Percentiles rank a stretch among this genome's conserved stretches.
These are phyloP conservation scores for Bifiguratus adelaidae DNA, from an alignment of 192 early-diverging fungal species.

Conservation along the genomic window DNA sequence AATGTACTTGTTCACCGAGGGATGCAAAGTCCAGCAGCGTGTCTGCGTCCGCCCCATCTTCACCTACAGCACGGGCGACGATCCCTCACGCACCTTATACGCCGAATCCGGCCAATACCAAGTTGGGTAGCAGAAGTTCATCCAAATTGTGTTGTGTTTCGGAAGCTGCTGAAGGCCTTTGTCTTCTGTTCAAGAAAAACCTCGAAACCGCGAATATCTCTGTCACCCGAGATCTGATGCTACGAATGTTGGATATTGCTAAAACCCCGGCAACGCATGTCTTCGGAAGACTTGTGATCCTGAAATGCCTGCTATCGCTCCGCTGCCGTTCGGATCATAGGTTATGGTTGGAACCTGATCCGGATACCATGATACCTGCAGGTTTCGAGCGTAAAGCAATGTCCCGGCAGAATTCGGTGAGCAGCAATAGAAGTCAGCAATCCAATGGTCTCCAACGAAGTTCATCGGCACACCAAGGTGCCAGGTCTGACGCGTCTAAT, in stretches of 20 bases:
- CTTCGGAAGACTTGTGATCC: conserved; percentile 28
- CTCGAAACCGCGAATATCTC: conserved; percentile 18
- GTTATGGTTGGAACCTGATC: conserved; percentile 4
- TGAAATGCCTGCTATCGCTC: conserved; percentile 37
- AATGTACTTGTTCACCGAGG: no score
- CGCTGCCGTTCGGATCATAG: conserved; percentile 39
- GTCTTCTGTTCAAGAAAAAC: conserved; percentile 32
- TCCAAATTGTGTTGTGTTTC: conserved; percentile 20
- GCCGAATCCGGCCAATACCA: conserved; percentile 3
- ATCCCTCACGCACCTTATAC: background rate
- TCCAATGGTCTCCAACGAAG: background rate
- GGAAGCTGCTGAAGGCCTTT: conserved; percentile 22
- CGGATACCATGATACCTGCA: background rate
- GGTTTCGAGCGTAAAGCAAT: background rate
- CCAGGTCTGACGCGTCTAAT: background rate
- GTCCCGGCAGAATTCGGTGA: background rate
- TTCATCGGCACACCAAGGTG: background rate
- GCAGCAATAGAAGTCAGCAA: background rate
- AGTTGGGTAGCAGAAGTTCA: background rate
- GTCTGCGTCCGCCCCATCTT: no score
- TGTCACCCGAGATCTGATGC: conserved; percentile 21
- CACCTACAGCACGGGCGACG: background rate
- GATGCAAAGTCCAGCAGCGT: no score
- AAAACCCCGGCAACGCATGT: conserved; percentile 19
- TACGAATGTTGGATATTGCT: conserved; percentile 27